Base-by-base conservation (phyloP, 331 rosid genomes). In the Quercus tomentella region DNA sequence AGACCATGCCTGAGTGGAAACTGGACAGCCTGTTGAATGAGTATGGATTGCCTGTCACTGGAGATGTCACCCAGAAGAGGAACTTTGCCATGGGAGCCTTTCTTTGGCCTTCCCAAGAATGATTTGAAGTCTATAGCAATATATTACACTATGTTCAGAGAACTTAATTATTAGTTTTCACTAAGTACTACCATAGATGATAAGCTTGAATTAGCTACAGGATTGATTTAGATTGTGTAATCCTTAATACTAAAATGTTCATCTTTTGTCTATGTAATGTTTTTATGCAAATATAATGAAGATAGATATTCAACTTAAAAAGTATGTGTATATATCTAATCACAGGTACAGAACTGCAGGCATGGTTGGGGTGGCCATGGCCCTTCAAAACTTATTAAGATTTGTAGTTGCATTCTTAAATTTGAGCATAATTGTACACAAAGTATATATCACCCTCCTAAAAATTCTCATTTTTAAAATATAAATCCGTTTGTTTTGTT, bases 21-120 rank as follows among this genome's bases (percentile, higher is more conserved):
- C 51, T 86, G 7, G 87, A 86, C 72, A 41, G 81, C 55, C 78
- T 86, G 8, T 22, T 86, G 54, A 76, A 66, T 51, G 80, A 86
- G 60, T 86, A 82, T 7, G 87, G 82, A 26, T 52, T 86, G 10
- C 76, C 81, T 7, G 37, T 77, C 77, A 7, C 9, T 7, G 84
- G 80, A 28, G 84, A 68, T 80, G 78, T 79, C 67, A 69, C 25
- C 74, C 77, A 82, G 10, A 82, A 82, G 84, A 79, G 86, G 80
- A 82, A 78, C 66, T 86, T 79, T 69, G 82, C 84, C 73, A 82
- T 82, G 72, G 86, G 84, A 58, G 82, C 86, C 17, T 86, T 86
- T 73, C 82, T 86, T 55, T 86, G 89, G 89, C 82, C 85, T 79
- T 81, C 72, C 72, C 73, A 77, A 25, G 28, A 20, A 56, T n/a